Evolutionary conservation across 257 asterid species (phyloP).

Genomic region (Solanum infundibuliforme): DNA sequence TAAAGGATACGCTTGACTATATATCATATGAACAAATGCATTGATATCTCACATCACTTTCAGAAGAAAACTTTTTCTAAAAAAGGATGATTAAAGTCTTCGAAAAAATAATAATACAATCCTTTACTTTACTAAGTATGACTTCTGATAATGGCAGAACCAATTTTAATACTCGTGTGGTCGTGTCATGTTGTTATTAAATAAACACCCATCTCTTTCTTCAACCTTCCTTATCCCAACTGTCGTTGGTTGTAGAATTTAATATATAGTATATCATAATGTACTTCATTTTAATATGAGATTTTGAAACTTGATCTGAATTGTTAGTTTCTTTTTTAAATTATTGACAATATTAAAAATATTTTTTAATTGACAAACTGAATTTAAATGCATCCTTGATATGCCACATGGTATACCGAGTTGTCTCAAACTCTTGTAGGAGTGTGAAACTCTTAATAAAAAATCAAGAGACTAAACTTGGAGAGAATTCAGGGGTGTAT

Average conservation of each 20-base stretch:
- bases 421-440: background rate
- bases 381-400: background rate
- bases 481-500: background rate
- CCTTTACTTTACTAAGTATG: too few relatives aligned
- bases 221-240: background rate
- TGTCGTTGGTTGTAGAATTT: background rate
- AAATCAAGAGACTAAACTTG: too few relatives aligned
- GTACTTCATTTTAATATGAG: too few relatives aligned
- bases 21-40: background rate
- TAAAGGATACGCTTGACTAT: background rate
- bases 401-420: fast-evolving
- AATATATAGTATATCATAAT: background rate
- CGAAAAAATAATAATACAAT: background rate
- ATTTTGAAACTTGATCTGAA: fast-evolving
- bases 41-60: background rate
- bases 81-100: background rate
- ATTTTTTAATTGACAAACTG: too few relatives aligned
- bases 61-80: background rate
- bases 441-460: too few relatives aligned
- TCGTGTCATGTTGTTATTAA: background rate
- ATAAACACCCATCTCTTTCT: background rate
- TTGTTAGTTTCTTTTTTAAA: too few relatives aligned
- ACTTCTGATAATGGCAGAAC: too few relatives aligned
- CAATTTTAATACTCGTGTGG: background rate
- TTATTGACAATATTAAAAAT: too few relatives aligned